A percentile compares a stretch with the other conserved stretches of the same genome.
phyloP scores from a whole-genome alignment of 139 green algal species.

The Deuterostichococcus epilithicus region DNA sequence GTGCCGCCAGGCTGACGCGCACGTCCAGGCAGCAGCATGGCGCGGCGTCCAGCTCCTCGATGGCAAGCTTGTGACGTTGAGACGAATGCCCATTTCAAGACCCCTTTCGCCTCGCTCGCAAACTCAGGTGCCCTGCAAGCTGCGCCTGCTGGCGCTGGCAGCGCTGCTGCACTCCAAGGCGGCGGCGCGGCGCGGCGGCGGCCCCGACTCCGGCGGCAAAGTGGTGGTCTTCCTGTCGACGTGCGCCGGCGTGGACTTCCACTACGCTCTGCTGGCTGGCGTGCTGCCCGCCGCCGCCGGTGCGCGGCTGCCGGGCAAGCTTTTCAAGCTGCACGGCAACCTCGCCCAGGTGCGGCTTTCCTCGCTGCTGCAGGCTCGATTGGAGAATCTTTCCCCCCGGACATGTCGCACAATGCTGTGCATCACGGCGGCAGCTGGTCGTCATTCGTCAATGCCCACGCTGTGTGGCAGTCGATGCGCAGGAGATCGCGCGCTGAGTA shows the following conservation, averaged over 20 bases:
- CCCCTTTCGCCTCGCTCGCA: too few species aligned
- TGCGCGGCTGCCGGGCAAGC: conserved; percentile 15
- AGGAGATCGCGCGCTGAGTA: too few species aligned
- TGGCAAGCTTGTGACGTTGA: not conserved
- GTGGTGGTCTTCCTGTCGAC: conserved; percentile 91
- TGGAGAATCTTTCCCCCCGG: too few species aligned
- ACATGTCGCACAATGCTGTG: too few species aligned
- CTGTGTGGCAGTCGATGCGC: too few species aligned
- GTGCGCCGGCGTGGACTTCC: conserved; percentile 86
- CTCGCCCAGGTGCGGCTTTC: conserved; percentile 72
- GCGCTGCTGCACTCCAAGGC: conserved; percentile 37
- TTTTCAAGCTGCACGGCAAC: conserved; percentile 92
- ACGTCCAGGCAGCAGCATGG: too few species aligned
- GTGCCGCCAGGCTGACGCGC: too few species aligned
- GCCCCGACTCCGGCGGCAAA: conserved; percentile 57
- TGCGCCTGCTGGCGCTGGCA: conserved; percentile 72
- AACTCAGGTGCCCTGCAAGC: conserved; percentile 65
- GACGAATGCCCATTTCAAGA: not conserved
- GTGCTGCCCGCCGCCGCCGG: not conserved
- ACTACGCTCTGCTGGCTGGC: conserved; percentile 62
- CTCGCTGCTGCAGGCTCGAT: too few species aligned
- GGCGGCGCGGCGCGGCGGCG: not conserved
- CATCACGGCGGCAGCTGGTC: too few species aligned
- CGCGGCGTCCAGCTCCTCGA: too few species aligned
- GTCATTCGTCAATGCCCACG: too few species aligned